phyloP scores from a whole-genome alignment of 2,329 filamentous ascomycete species.

The Coccinonectria pachysandricola region DNA sequence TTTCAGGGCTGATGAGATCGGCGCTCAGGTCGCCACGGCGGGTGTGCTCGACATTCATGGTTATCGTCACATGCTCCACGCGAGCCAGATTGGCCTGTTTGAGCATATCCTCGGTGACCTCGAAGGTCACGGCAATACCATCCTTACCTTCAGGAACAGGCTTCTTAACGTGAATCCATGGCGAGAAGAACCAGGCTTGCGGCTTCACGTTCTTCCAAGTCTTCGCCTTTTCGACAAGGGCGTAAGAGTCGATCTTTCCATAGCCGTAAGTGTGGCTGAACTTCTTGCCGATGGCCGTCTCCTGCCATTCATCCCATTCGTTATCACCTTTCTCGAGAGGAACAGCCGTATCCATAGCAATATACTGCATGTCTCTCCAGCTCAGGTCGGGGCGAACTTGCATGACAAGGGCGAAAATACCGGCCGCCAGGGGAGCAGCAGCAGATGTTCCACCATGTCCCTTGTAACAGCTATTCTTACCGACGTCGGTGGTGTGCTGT shows the following conservation, averaged over 20 bases:
- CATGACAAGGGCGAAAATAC: conserved; percentile 81
- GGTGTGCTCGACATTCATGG: conserved; percentile 88
- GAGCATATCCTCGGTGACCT: conserved; percentile 73
- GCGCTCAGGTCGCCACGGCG: conserved; percentile 87
- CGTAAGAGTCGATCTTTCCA: conserved; percentile 84
- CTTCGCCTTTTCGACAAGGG: conserved; percentile 76
- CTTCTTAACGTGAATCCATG: conserved; percentile 85
- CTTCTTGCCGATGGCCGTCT: conserved; percentile 68
- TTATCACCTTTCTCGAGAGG: conserved; percentile 59
- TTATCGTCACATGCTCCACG: conserved; percentile 90
- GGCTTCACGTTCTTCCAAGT: conserved; percentile 83
- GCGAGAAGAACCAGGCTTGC: conserved; percentile 88
- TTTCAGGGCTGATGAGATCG: conserved; percentile 75
- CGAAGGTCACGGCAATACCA: conserved; percentile 70
- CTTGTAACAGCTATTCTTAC: conserved; percentile 64
- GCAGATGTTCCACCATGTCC: conserved; percentile 93
- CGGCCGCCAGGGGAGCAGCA: conserved; percentile 83
- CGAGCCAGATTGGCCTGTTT: conserved; percentile 73
- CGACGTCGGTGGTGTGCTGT: conserved; percentile 88
- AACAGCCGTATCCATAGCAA: conserved; percentile 75
- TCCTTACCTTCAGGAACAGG: conserved; percentile 74
- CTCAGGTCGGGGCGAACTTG: conserved; percentile 75
- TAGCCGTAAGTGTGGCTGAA: conserved; percentile 95
- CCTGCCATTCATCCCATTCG: conserved; percentile 81
- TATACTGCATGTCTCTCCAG: conserved; percentile 92